A percentile compares a stretch with the other conserved stretches of the same genome.
Evolutionary conservation across 768 basidiomycete species (phyloP).

Genomic region (Boletus tylopilopsis): DNA sequence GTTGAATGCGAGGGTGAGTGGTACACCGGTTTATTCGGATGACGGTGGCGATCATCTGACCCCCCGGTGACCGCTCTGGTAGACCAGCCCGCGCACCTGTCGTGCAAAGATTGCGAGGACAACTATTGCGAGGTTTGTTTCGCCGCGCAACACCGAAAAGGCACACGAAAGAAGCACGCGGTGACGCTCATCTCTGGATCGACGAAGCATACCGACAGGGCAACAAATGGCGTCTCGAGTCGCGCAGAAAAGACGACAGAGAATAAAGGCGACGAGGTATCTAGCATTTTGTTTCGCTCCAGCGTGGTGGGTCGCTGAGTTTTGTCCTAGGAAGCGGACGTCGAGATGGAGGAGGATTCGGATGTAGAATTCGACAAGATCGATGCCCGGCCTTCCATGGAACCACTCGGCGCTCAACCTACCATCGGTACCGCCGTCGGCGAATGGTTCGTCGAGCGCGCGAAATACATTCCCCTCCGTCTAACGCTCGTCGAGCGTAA

Average conservation of each 20-base stretch:
- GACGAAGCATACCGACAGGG: slow-evolving; percentile 6
- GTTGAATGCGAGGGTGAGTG: slow-evolving; percentile 79
- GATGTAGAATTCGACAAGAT: slow-evolving; percentile 41
- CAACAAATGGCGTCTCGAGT: slow-evolving; percentile 14
- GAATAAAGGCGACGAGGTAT: slow-evolving; percentile 21
- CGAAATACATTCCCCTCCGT: slow-evolving; percentile 78
- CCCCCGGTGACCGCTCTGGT: too few species aligned
- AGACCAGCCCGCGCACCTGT: slow-evolving; percentile 82
- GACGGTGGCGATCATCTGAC: background rate
- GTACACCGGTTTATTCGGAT: background rate
- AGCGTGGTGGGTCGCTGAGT: slow-evolving; percentile 5
- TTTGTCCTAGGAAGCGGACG: slow-evolving; percentile 28
- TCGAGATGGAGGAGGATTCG: slow-evolving; percentile 33
- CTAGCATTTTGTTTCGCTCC: background rate
- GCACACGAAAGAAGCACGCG: slow-evolving; percentile 63
- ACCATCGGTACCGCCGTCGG: slow-evolving; percentile 59
- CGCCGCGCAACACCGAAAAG: slow-evolving; percentile 80
- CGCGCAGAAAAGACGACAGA: background rate
- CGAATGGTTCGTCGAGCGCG: slow-evolving; percentile 82
- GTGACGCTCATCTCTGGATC: slow-evolving; percentile 42
- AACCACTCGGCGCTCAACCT: slow-evolving; percentile 54
- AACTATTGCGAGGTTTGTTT: slow-evolving; percentile 84
- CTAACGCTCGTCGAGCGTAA: slow-evolving; percentile 75
- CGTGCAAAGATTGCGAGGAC: slow-evolving; percentile 70
- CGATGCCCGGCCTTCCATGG: slow-evolving; percentile 24